A percentile compares a stretch with the other conserved stretches of the same genome.
Conservation (phyloP, 257 asterid genomes). For the Ilex asprella region DNA sequence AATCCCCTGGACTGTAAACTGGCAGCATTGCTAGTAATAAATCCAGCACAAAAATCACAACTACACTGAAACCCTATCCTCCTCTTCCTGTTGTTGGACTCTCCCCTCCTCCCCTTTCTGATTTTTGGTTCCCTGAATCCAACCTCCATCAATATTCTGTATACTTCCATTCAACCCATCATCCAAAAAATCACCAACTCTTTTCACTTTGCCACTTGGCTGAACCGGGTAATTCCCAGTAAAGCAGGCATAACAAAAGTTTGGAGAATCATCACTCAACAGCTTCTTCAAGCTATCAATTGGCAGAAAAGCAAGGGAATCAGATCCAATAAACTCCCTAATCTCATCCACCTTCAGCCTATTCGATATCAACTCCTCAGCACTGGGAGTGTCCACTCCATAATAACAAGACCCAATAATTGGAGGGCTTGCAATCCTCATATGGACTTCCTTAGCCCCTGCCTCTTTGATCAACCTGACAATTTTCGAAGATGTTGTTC, state of each 20-base stretch:
- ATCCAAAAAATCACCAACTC: conserved; percentile 74
- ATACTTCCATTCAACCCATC: conserved; percentile 73
- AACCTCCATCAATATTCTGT: conserved; percentile 59
- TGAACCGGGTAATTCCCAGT: conserved; percentile 72
- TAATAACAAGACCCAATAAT: conserved; percentile 77
- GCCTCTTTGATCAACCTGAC: conserved; percentile 85
- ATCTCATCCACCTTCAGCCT: conserved; percentile 72
- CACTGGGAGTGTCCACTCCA: conserved; percentile 82
- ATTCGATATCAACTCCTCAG: conserved; percentile 73
- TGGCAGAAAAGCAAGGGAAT: conserved; percentile 69
- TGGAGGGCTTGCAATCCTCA: conserved; percentile 95
- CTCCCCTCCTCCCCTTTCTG: conserved; percentile 11
- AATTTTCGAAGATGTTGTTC: conserved; percentile 84
- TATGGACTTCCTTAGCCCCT: conserved; percentile 87
- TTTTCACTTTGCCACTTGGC: conserved; percentile 74
- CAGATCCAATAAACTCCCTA: conserved; percentile 71
- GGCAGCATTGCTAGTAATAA: no score
- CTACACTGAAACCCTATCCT: conserved; percentile 12
- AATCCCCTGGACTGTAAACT: no score
- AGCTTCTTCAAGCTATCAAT: conserved; percentile 42
- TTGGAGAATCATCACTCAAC: conserved; percentile 38
- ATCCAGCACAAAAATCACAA: neutral
- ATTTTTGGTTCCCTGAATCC: conserved; percentile 30
- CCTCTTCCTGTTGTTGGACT: conserved; percentile 18
- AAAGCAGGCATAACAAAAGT: conserved; percentile 74